A percentile compares a stretch with the other conserved stretches of the same genome.
Evolutionary conservation across 2,329 filamentous ascomycete species (phyloP).

Genomic region (Incumbomyces delicatus): DNA sequence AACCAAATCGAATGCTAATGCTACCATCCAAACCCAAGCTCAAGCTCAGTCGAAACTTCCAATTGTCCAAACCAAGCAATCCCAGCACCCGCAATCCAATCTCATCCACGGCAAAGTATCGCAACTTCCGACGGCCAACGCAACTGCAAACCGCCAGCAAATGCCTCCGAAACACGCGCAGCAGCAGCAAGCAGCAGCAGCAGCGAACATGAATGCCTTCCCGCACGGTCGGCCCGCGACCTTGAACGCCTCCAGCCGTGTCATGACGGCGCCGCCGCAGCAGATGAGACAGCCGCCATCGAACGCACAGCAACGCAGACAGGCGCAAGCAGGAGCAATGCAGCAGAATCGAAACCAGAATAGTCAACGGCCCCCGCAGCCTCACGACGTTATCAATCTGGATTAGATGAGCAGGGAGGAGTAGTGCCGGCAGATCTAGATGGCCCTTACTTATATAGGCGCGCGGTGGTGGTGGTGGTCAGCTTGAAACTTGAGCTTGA

Average conservation of each 20-base stretch:
- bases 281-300: background rate
- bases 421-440: no score
- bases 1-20: background rate
- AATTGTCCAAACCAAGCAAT: no score
- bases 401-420: background rate
- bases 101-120: no score
- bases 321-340: background rate
- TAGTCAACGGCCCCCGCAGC: background rate
- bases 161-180: background rate
- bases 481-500: no score
- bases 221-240: no score
- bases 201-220: no score
- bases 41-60: background rate
- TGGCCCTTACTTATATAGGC: no score
- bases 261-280: background rate
- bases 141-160: background rate
- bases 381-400: slow-evolving; percentile 6
- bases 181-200: background rate
- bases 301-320: background rate
- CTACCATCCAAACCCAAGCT: background rate
- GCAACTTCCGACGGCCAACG: background rate
- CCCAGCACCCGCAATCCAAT: no score
- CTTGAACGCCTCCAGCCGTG: background rate
- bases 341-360: background rate
- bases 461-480: no score